A percentile compares a stretch with the other conserved stretches of the same genome.
phyloP scores from a whole-genome alignment of 1,284 basidiomycete genomes.

The Marasmius sp. region DNA sequence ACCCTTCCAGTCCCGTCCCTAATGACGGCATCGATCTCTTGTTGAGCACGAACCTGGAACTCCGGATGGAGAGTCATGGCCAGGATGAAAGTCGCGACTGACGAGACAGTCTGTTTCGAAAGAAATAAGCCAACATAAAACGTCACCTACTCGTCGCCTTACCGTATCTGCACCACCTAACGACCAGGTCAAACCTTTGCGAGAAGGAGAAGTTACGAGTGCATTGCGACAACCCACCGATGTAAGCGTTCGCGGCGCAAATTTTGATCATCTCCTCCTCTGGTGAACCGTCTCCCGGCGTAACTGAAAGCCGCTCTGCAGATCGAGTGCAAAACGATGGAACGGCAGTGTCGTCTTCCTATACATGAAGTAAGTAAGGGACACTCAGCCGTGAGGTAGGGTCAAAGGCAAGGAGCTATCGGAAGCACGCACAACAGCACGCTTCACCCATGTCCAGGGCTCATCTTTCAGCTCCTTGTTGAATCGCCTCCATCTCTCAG shows the following conservation, averaged over 20 bases:
- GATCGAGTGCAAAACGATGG: not conserved
- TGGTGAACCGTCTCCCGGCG: not conserved
- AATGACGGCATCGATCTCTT: too few relatives aligned
- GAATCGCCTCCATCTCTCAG: not conserved
- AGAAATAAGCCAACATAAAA: too few relatives aligned
- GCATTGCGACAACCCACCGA: not conserved
- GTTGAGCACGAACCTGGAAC: too few relatives aligned
- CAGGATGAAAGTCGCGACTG: too few relatives aligned
- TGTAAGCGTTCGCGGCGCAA: not conserved
- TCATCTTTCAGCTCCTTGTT: not conserved
- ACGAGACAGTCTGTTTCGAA: too few relatives aligned
- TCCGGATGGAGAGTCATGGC: too few relatives aligned
- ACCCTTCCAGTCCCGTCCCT: too few relatives aligned
- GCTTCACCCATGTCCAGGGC: not conserved
- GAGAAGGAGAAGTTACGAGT: too few relatives aligned
- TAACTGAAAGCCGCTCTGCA: not conserved
- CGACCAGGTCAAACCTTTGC: too few relatives aligned
- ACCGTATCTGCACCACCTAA: too few relatives aligned
- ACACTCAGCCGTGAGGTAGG: not conserved
- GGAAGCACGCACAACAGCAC: not conserved
- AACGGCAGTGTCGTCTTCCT: not conserved
- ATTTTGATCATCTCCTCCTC: not conserved
- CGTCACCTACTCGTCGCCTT: too few relatives aligned
- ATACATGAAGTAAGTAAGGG: not conserved
- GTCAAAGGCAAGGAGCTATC: not conserved